These are phyloP conservation scores for Eutreptiella sp. DNA, from an alignment of 208 protist genomes.

Conservation along the genomic window DNA sequence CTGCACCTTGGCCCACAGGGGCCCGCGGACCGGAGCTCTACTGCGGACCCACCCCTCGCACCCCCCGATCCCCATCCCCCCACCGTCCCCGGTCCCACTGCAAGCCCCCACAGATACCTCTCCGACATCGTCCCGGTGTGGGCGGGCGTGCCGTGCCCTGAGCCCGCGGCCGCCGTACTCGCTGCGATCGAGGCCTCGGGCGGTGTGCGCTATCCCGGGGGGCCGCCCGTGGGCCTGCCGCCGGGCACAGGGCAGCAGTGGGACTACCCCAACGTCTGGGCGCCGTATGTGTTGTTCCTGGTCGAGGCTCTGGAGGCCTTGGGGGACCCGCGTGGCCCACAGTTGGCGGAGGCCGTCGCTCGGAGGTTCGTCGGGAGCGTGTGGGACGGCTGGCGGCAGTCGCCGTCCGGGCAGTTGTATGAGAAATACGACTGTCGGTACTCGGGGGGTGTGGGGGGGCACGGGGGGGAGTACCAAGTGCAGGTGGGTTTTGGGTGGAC, in stretches of 20 bases:
- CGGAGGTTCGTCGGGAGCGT: slow-evolving; percentile 27
- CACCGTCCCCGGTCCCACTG: too few relatives aligned
- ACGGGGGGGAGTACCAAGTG: slow-evolving; percentile 37
- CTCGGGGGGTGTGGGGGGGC: slow-evolving; percentile 16
- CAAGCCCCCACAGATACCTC: slow-evolving; percentile 15
- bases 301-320: slow-evolving; percentile 12
- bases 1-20: too few relatives aligned
- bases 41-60: too few relatives aligned
- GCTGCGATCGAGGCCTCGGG: not conserved
- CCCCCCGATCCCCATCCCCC: too few relatives aligned
- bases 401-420: slow-evolving; percentile 17
- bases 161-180: not conserved
- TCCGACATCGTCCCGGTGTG: slow-evolving; percentile 32
- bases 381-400: slow-evolving; percentile 34
- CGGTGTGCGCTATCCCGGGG: not conserved
- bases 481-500: slow-evolving; percentile 51
- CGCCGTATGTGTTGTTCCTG: slow-evolving; percentile 40
- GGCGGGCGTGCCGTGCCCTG: not conserved
- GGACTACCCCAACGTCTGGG: slow-evolving; percentile 41
- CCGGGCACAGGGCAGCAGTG: slow-evolving; percentile 33
- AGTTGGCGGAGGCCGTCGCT: slow-evolving; percentile 3
- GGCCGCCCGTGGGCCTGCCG: slow-evolving; percentile 20
- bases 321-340: not conserved
- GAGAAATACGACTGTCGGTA: slow-evolving; percentile 38
- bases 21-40: too few relatives aligned